Evolutionary conservation across 352 stramenopile genomes (phyloP).

Genomic region (Globisporangium mamillatum): DNA sequence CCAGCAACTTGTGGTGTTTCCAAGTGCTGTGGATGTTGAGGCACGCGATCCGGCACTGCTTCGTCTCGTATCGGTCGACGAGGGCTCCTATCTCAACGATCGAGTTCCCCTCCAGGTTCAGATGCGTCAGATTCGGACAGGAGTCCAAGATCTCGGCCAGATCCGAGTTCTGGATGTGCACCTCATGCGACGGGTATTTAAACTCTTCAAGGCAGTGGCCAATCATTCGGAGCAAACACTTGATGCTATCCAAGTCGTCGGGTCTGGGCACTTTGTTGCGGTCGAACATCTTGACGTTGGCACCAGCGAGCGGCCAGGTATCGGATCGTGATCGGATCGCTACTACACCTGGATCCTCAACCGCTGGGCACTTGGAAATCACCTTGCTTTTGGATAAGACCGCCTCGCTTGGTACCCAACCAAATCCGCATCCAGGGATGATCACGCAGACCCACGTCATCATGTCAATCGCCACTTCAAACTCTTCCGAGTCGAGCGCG

Average conservation of each 20-base stretch:
- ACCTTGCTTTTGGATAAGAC: conserved; percentile 6
- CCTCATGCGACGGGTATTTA: neutral
- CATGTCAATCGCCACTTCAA: conserved; percentile 30
- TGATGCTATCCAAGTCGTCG: neutral
- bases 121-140: neutral
- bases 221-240: neutral
- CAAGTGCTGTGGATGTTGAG: neutral
- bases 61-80: neutral
- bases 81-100: neutral
- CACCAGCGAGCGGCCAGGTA: conserved; percentile 5
- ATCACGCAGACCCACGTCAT: conserved; percentile 31
- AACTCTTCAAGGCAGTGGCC: neutral
- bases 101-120: neutral
- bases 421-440: conserved; percentile 30
- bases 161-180: neutral
- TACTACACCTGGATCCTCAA: too few relatives aligned
- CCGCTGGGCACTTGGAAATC: conserved; percentile 13
- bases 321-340: neutral
- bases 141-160: neutral
- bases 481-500: conserved; percentile 19
- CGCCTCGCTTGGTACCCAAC: conserved; percentile 20
- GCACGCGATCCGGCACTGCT: neutral
- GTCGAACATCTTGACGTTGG: neutral
- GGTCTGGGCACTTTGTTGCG: neutral
- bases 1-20: neutral